These are phyloP conservation scores for Tylopilus intermedius DNA, from an alignment of 768 basidiomycete genomes.

Conservation along the genomic window DNA sequence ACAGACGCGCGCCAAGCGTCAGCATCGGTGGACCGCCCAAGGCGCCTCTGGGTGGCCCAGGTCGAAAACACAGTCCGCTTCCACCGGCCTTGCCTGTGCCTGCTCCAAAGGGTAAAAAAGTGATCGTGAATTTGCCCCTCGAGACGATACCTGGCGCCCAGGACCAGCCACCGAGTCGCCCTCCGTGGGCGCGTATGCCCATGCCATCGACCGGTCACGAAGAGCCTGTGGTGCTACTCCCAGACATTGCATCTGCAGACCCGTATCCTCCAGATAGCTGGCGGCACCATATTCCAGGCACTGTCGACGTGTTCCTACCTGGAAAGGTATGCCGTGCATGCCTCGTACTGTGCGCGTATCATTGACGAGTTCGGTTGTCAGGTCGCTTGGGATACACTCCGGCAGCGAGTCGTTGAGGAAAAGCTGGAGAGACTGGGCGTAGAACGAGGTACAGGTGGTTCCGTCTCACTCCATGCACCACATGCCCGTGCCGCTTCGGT, in stretches of 20 bases:
- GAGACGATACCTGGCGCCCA: slow-evolving; percentile 45
- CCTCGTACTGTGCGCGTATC: slow-evolving; percentile 2
- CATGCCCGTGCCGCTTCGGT: slow-evolving; percentile 84
- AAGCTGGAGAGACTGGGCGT: slow-evolving; percentile 79
- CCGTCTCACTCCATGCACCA: slow-evolving; percentile 61
- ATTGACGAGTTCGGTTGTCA: slow-evolving; percentile 27
- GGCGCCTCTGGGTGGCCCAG: slow-evolving; percentile 75
- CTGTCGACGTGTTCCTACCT: slow-evolving; percentile 78
- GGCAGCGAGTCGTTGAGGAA: slow-evolving; percentile 69
- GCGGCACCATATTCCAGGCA: slow-evolving; percentile 53
- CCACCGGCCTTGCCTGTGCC: slow-evolving; percentile 34
- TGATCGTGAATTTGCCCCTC: slow-evolving; percentile 66
- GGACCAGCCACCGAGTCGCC: slow-evolving; percentile 38
- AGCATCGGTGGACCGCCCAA: slow-evolving; percentile 88
- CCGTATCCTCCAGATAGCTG: slow-evolving; percentile 62
- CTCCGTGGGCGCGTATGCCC: slow-evolving; percentile 61
- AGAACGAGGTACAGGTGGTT: slow-evolving; percentile 52
- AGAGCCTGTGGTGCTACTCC: slow-evolving; percentile 22
- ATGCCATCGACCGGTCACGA: slow-evolving; percentile 36
- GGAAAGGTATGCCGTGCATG: slow-evolving; percentile 52
- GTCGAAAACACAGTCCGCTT: slow-evolving; percentile 69
- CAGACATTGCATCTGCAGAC: slow-evolving; percentile 44
- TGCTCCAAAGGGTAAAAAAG: slow-evolving; percentile 56
- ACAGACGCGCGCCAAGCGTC: slow-evolving; percentile 57
- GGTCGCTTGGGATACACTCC: slow-evolving; percentile 72